Evolutionary conservation across 371 early-diverging fungal species (phyloP).

Genomic region (Parasitella parasitica): DNA sequence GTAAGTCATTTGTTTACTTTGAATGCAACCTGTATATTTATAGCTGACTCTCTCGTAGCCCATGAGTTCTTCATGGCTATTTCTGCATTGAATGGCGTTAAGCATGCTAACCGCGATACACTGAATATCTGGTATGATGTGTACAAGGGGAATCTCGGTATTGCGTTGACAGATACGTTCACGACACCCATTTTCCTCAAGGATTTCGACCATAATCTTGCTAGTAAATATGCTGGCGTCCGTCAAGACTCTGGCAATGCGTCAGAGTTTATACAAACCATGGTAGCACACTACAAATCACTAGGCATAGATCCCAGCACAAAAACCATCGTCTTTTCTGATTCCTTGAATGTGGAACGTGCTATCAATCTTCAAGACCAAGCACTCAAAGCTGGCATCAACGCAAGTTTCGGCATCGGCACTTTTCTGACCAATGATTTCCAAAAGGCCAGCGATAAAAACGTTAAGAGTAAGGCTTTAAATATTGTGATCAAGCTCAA

Average conservation of each 20-base stretch:
- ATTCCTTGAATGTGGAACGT: constrained; percentile 55
- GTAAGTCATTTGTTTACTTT: constrained; percentile 26
- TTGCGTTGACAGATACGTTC: constrained; percentile 79
- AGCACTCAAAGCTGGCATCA: constrained; percentile 51
- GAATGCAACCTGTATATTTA: not conserved
- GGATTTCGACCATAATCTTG: constrained; percentile 58
- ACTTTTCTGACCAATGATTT: constrained; percentile 79
- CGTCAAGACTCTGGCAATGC: constrained; percentile 81
- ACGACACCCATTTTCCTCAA: constrained; percentile 65
- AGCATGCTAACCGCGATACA: constrained; percentile 62
- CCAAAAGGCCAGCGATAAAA: constrained; percentile 26
- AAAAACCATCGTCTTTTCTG: constrained; percentile 74
- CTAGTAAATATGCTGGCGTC: constrained; percentile 57
- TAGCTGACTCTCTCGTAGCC: constrained; percentile 24
- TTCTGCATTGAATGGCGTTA: constrained; percentile 67
- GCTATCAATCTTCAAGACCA: constrained; percentile 54
- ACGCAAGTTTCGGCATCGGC: constrained; percentile 74
- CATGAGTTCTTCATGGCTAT: constrained; percentile 83
- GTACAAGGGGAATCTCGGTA: constrained; percentile 58
- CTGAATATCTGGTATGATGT: constrained; percentile 62
- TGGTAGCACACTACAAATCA: constrained; percentile 56
- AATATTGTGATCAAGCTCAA: constrained; percentile 80
- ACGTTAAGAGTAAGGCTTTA: constrained; percentile 53
- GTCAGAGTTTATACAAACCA: constrained; percentile 49
- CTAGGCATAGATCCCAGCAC: constrained; percentile 60